phyloP scores from a whole-genome alignment of 192 early-diverging fungal species.

The Coemansia sp. region DNA sequence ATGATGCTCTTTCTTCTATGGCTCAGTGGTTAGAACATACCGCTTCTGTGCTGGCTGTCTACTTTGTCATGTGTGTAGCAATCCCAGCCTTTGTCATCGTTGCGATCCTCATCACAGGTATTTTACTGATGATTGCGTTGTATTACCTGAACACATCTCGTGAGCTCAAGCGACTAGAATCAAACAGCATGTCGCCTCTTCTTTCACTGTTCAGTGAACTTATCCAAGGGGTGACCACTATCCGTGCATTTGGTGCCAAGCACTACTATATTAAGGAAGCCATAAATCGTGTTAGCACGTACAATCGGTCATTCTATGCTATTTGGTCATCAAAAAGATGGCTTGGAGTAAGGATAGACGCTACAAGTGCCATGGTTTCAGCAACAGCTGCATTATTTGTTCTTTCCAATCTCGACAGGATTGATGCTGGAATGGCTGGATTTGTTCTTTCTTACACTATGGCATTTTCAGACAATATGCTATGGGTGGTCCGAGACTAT shows the following conservation, averaged over 20 bases:
- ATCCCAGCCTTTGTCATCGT: slow-evolving; percentile 67
- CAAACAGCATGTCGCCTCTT: too few relatives aligned
- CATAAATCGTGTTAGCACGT: too few relatives aligned
- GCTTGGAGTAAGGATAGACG: slow-evolving; percentile 73
- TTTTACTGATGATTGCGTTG: slow-evolving; percentile 63
- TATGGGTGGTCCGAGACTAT: slow-evolving; percentile 75
- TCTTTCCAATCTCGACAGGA: slow-evolving; percentile 28
- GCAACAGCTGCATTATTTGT: slow-evolving; percentile 66
- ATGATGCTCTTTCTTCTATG: slow-evolving; percentile 56
- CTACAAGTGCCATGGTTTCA: slow-evolving; percentile 65
- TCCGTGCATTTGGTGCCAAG: too few relatives aligned
- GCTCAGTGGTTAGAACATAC: slow-evolving; percentile 55
- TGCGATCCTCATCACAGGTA: slow-evolving; percentile 57
- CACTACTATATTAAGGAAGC: too few relatives aligned
- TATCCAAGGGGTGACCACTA: too few relatives aligned
- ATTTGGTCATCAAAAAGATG: slow-evolving; percentile 77
- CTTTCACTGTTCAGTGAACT: too few relatives aligned
- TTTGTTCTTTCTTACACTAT: slow-evolving; percentile 77
- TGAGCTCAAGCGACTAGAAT: too few relatives aligned
- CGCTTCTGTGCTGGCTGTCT: slow-evolving; percentile 54
- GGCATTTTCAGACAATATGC: slow-evolving; percentile 71
- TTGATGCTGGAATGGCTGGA: slow-evolving; percentile 81
- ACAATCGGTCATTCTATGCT: too few relatives aligned
- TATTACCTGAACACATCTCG: too few relatives aligned
- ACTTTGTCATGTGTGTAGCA: slow-evolving; percentile 59